Conservation (phyloP, 768 basidiomycete species). For the Suillus clintonianus region DNA sequence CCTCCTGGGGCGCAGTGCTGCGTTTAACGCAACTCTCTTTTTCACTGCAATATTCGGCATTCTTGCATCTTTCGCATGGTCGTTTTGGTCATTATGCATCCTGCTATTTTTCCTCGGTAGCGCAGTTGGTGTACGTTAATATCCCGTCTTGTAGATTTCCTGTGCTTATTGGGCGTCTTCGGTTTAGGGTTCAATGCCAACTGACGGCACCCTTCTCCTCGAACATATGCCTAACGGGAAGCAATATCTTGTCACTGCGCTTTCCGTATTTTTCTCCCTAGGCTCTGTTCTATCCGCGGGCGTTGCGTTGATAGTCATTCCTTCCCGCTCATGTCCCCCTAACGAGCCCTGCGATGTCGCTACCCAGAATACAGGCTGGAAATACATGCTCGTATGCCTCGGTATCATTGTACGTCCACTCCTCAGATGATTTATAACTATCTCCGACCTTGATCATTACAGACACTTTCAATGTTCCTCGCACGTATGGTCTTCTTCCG, state of each 20-base stretch:
- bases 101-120: constrained; percentile 87
- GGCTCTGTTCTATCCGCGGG: constrained; percentile 87
- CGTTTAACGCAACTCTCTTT: constrained; percentile 91
- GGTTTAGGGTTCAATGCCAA: constrained; percentile 90
- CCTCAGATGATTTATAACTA: constrained; percentile 2
- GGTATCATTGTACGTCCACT: constrained; percentile 75
- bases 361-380: constrained; percentile 84
- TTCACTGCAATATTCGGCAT: constrained; percentile 90
- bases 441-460: constrained; percentile 8
- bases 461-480: constrained; percentile 89
- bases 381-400: constrained; percentile 74
- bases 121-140: constrained; percentile 81
- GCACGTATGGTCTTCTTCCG: constrained; percentile 89
- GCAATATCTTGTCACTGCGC: constrained; percentile 86
- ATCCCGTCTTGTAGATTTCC: neutral
- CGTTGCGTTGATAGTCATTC: constrained; percentile 79
- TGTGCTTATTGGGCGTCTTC: constrained; percentile 3
- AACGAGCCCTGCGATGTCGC: constrained; percentile 61
- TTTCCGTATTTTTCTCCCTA: constrained; percentile 95
- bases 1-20: constrained; percentile 81
- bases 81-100: constrained; percentile 69
- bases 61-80: constrained; percentile 69
- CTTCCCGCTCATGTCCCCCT: constrained; percentile 66
- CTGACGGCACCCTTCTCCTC: constrained; percentile 88
- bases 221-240: constrained; percentile 94